A percentile compares a stretch with the other conserved stretches of the same genome.
Conservation (phyloP, 23 red algal species). For the Gracilaria gracilis region DNA sequence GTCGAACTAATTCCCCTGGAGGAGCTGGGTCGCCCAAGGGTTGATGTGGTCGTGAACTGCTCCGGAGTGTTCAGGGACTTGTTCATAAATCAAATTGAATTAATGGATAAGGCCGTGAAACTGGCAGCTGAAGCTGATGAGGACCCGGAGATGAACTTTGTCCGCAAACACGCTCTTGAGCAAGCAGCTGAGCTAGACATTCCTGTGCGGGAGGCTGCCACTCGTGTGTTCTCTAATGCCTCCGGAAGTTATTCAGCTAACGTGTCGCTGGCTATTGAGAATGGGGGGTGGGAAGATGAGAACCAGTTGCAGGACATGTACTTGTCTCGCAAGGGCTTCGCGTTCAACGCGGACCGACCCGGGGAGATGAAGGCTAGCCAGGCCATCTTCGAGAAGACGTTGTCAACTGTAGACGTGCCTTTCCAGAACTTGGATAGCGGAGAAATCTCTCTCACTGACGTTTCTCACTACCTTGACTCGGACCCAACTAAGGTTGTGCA, state of each 20-base stretch:
- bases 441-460: constrained; percentile 98
- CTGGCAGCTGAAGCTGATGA: constrained; percentile 98
- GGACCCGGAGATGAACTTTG: constrained; percentile 89
- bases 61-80: constrained; percentile 98
- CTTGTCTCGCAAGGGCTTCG: constrained; percentile 96
- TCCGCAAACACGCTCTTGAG: constrained; percentile 91
- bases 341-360: constrained; percentile 93
- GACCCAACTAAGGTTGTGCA: constrained; percentile 93
- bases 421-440: constrained; percentile 98
- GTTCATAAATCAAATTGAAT: constrained; percentile 99
- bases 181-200: constrained; percentile 91
- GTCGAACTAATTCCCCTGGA: constrained; percentile 91
- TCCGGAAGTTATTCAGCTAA: constrained; percentile 98
- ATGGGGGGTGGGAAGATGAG: constrained; percentile 99
- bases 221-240: constrained; percentile 97
- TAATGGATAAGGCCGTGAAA: constrained; percentile 96
- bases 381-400: constrained; percentile 82
- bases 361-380: constrained; percentile 91
- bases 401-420: constrained; percentile 82
- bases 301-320: constrained; percentile 99
- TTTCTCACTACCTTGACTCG: constrained; percentile 94
- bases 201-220: constrained; percentile 88
- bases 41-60: constrained; percentile 98
- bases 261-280: constrained; percentile 94
- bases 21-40: constrained; percentile 93